Evolutionary conservation across 768 basidiomycete genomes (phyloP), one percentile per base, ranked within the genome.

Genomic region (Leccinum rimulosum): DNA sequence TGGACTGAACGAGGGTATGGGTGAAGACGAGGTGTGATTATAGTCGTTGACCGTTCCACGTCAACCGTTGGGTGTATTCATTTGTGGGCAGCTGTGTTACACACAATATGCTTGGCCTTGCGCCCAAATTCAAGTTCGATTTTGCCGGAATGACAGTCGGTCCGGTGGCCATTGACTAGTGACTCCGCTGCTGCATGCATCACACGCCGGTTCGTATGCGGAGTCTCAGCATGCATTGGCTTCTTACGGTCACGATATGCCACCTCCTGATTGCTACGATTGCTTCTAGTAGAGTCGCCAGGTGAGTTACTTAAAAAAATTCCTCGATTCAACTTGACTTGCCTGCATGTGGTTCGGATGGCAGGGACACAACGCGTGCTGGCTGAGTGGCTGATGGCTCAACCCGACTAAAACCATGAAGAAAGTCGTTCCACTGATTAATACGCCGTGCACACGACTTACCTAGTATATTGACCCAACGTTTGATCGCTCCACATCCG

Each of bases 21-120:
- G 62, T 2, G 72, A 69, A 50, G 67, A 63, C 15, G 68, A 66
- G 36, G 62, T 56, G 38, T 66, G 35, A 62, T 17, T 17, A n/a
- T 14, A 31, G 9, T 50, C 28, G 30, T 8, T 31, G 28, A 38
- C n/a, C 40, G n/a, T 43, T 11, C n/a, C 10, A 43, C 40, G 40
- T 43, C 40, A 43, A 19, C 5, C 8, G 9, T 11, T 31, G 22
- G 28, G 38, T 15, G 40, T n/a, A 10, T 40, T 40, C 17, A 9
- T 40, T 40, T 40, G 8, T 50, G 48, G 22, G 47, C 28, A 15
- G 27, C 9, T 8, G 12, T 17, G 31, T 22, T 45, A 15, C 22
- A 14, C 33, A 12, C 35, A 27, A 49, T 36, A 27, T 28, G 14
- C 1, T 14, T 22, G 12, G 19, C 22, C 22, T 49, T 22, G 7